A percentile compares a stretch with the other conserved stretches of the same genome.
Conservation (phyloP, 345 rosid genomes). For the Gossypium australe region DNA sequence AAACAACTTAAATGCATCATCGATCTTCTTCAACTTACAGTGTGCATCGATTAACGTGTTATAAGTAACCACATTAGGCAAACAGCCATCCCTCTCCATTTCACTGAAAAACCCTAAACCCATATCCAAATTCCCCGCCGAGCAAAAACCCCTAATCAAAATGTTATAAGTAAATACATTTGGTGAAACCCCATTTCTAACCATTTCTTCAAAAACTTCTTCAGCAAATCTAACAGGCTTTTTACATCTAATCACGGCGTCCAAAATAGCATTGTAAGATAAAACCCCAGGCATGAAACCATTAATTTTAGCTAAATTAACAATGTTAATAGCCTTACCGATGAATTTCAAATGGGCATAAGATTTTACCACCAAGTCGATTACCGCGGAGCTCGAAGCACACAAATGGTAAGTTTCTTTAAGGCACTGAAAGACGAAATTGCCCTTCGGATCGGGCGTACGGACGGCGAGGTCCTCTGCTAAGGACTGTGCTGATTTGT, state of each 20-base stretch:
- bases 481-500: constrained; percentile 60
- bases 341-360: constrained; percentile 54
- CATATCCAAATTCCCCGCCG: constrained; percentile 63
- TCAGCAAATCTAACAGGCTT: constrained; percentile 46
- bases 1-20: constrained; percentile 50
- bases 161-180: constrained; percentile 85
- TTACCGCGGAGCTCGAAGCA: constrained; percentile 69
- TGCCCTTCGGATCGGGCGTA: constrained; percentile 33
- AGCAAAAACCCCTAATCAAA: constrained; percentile 72
- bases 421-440: constrained; percentile 50
- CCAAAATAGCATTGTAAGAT: constrained; percentile 76
- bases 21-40: constrained; percentile 54
- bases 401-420: constrained; percentile 57
- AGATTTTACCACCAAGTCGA: constrained; percentile 81
- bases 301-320: constrained; percentile 48
- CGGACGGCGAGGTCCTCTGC: constrained; percentile 58
- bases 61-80: constrained; percentile 82
- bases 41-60: constrained; percentile 68
- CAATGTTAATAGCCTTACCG: constrained; percentile 54
- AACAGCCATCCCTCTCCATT: constrained; percentile 67
- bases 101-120: constrained; percentile 41
- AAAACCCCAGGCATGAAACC: constrained; percentile 95
- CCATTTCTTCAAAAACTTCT: constrained; percentile 56
- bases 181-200: constrained; percentile 48
- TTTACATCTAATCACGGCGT: constrained; percentile 57